Evolutionary conservation across 2,329 filamentous ascomycete genomes (phyloP).

Genomic region (Fusarium sp.): DNA sequence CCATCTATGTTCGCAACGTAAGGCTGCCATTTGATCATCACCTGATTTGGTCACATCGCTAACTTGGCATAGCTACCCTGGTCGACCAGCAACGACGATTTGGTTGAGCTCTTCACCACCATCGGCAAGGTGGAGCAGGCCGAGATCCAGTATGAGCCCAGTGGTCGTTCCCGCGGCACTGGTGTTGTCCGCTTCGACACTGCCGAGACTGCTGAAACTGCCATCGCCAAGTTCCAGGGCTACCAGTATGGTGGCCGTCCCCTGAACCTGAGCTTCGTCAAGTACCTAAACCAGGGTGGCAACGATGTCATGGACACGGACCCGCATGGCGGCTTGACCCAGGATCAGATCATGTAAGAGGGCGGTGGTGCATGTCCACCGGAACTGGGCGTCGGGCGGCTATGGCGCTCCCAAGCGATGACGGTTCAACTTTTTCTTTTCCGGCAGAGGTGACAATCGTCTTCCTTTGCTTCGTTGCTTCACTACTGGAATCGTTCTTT

Average conservation of each 20-base stretch:
- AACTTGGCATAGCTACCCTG: conserved; percentile 76
- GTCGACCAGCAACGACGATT: conserved; percentile 98
- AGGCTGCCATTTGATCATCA: conserved; percentile 52
- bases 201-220: conserved; percentile 84
- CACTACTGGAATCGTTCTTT: conserved; percentile 37
- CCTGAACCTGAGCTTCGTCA: conserved; percentile 90
- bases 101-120: conserved; percentile 95
- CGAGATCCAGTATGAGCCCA: conserved; percentile 99
- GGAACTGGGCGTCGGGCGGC: conserved; percentile 13
- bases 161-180: conserved; percentile 90
- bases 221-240: conserved; percentile 95
- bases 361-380: conserved; percentile 17
- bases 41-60: conserved; percentile 6
- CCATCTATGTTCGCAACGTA: conserved; percentile 97
- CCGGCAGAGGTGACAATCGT: conserved; percentile 6
- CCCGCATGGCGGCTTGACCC: conserved; percentile 78
- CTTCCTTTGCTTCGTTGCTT: conserved; percentile 19
- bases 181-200: conserved; percentile 95
- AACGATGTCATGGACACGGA: conserved; percentile 84
- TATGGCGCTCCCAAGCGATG: conserved; percentile 15
- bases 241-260: conserved; percentile 97
- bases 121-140: conserved; percentile 98
- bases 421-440: conserved; percentile 21
- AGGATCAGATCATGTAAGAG: conserved; percentile 94
- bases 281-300: conserved; percentile 77